Evolutionary conservation across 768 basidiomycete species (phyloP).

Genomic region (Lentinus tigrinus): DNA sequence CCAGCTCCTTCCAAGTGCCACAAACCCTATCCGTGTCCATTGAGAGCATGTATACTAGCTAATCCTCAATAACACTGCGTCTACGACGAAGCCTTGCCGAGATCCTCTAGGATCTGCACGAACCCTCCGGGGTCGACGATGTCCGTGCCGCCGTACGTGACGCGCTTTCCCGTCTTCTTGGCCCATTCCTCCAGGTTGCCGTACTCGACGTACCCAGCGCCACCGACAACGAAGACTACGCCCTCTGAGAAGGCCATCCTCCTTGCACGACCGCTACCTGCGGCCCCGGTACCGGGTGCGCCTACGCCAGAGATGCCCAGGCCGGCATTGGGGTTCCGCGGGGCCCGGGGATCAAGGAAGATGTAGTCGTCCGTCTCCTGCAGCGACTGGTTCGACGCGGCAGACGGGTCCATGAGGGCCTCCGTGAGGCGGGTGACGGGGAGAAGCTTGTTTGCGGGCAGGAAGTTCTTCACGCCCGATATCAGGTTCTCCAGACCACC

Average conservation of each 20-base stretch:
- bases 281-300: constrained; percentile 28
- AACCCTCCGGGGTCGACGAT: constrained; percentile 90
- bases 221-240: constrained; percentile 93
- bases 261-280: constrained; percentile 37
- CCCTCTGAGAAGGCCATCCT: constrained; percentile 85
- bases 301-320: constrained; percentile 46
- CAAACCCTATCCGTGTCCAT: neutral
- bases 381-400: constrained; percentile 90
- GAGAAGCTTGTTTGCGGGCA: constrained; percentile 91
- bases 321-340: constrained; percentile 49
- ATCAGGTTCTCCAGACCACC: constrained; percentile 96
- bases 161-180: constrained; percentile 70
- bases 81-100: constrained; percentile 45
- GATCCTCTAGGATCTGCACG: constrained; percentile 62
- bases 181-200: constrained; percentile 97
- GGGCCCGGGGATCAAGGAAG: constrained; percentile 88
- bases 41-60: neutral
- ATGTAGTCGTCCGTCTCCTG: constrained; percentile 96
- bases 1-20: neutral
- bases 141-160: constrained; percentile 96
- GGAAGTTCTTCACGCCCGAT: constrained; percentile 96
- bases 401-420: constrained; percentile 95
- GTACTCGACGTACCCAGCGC: constrained; percentile 96
- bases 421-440: constrained; percentile 91
- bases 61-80: neutral